Percentiles rank a stretch among this genome's conserved stretches.
phyloP scores from a whole-genome alignment of 176 grass and related monocot species.

The Microstegium vimineum region DNA sequence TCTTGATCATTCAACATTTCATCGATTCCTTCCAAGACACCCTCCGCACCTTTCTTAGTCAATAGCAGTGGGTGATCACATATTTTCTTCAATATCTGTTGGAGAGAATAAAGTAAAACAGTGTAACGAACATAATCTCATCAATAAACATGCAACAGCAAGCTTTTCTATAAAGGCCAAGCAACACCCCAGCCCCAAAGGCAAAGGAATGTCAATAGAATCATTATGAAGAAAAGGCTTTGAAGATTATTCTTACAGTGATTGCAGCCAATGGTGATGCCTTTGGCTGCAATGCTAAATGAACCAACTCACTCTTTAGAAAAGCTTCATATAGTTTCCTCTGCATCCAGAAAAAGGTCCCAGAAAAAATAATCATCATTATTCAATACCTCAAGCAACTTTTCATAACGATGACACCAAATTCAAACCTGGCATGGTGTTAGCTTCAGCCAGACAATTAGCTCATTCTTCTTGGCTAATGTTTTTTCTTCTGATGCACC shows the following conservation, averaged over 20 bases:
- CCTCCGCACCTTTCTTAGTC: slow-evolving; percentile 74
- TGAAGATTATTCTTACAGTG: slow-evolving; percentile 63
- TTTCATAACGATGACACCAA: not conserved
- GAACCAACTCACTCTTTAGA: slow-evolving; percentile 77
- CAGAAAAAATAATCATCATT: not conserved
- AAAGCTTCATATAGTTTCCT: slow-evolving; percentile 96
- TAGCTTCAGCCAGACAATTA: slow-evolving; percentile 93
- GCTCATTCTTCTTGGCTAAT: slow-evolving; percentile 67
- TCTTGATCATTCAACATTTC: slow-evolving; percentile 68
- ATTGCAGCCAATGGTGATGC: slow-evolving; percentile 73
- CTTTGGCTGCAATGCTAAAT: slow-evolving; percentile 40
- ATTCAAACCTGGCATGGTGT: slow-evolving; percentile 65
- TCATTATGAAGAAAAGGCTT: slow-evolving; percentile 5
- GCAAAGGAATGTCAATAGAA: slow-evolving; percentile 20
- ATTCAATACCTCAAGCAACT: slow-evolving; percentile 9
- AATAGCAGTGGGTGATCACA: slow-evolving; percentile 84
- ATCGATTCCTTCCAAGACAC: slow-evolving; percentile 81
- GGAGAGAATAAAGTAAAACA: slow-evolving; percentile 27
- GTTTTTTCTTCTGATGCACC: slow-evolving; percentile 30
- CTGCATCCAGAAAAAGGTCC: slow-evolving; percentile 38
- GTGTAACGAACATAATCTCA: not conserved
- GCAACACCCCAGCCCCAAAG: not conserved
- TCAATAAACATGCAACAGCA: not conserved
- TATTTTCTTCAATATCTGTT: slow-evolving; percentile 94
- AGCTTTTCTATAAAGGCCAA: not conserved